These are phyloP conservation scores for Hirsutella rhossiliensis DNA, from an alignment of 2,329 filamentous ascomycete species.

Conservation along the genomic window DNA sequence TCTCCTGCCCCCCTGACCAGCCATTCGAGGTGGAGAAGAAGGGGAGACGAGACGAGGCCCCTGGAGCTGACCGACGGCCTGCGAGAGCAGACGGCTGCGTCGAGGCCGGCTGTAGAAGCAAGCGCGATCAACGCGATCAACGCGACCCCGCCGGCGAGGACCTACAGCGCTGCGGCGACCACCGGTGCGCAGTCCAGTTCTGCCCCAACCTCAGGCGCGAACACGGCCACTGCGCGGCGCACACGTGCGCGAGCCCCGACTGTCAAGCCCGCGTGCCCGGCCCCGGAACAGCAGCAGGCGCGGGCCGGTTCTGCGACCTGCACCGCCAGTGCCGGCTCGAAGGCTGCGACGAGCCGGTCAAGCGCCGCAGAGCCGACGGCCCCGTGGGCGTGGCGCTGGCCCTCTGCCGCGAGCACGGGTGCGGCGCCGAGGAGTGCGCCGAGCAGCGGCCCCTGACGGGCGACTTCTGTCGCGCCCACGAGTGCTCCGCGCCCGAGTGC, in stretches of 20 bases:
- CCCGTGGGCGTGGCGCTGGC: not conserved
- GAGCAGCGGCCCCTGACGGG: not conserved
- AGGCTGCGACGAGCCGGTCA: not conserved
- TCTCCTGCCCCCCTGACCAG: too few species aligned
- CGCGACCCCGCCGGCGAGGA: not conserved
- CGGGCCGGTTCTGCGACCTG: not conserved
- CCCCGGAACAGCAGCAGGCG: not conserved
- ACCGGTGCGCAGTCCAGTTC: not conserved
- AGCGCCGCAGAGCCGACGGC: not conserved
- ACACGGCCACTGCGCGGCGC: not conserved
- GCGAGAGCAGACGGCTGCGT: not conserved
- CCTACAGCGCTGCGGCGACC: not conserved
- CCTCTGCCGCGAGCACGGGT: not conserved
- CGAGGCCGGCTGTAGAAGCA: not conserved
- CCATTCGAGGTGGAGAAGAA: too few species aligned
- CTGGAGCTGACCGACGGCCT: not conserved
- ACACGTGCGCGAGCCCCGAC: not conserved
- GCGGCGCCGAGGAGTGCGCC: not conserved
- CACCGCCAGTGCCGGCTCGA: not conserved
- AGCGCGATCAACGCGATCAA: not conserved
- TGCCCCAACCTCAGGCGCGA: not conserved
- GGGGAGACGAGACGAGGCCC: too few species aligned
- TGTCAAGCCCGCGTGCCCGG: not conserved
- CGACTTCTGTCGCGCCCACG: not conserved
- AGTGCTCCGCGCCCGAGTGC: not conserved